Evolutionary conservation across 2,329 filamentous ascomycete genomes (phyloP), one percentile per base, ranked within the genome.

Genomic region (Fusarium sp.): DNA sequence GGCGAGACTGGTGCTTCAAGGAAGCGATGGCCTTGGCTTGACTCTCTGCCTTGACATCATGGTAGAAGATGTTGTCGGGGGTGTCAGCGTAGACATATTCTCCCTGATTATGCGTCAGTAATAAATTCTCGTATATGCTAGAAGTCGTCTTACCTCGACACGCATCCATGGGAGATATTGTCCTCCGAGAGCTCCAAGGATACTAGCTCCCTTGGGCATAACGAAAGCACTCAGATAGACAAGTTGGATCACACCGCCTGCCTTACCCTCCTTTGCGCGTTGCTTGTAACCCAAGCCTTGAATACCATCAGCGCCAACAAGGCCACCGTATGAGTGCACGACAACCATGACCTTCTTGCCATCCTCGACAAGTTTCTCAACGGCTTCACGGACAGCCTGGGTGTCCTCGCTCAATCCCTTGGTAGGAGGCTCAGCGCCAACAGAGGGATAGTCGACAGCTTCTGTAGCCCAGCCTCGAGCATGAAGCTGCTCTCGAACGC

Each of bases 131-230:
- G 9, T 10, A 21, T 10, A 5, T 39, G 18, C 1, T n/a, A 8
- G 7, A 4, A 20, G 1, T 15, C 8, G 8, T 42, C 49, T 20
- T 37, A 63, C 61, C 50, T 64, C 50, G 1, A 50, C 58, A 1
- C 61, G 58, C 61, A 64, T 64, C 61, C 61, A 64, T 0, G 58
- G 61, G 2, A 64, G 38, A 49, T 49, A 63, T 23, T 64, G 33
- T 13, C 61, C 58, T 0, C 61, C 61, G 28, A 64, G 49, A 1
- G 48, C 21, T 2, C 23, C 38, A 6, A 63, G 3, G 3, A 64
- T 35, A 4, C 50, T 42, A 2, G 35, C 31, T 11, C 43, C 61
- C 15, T 39, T 44, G 2, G 61, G 58, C 28, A 64, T 57, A 5
- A 49, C 58, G 2, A 64, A 63, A 0, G 58, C 61, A 35, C 42